Evolutionary conservation across 176 grass and related monocot genomes (phyloP).

Genomic region (Musa beccarii): DNA sequence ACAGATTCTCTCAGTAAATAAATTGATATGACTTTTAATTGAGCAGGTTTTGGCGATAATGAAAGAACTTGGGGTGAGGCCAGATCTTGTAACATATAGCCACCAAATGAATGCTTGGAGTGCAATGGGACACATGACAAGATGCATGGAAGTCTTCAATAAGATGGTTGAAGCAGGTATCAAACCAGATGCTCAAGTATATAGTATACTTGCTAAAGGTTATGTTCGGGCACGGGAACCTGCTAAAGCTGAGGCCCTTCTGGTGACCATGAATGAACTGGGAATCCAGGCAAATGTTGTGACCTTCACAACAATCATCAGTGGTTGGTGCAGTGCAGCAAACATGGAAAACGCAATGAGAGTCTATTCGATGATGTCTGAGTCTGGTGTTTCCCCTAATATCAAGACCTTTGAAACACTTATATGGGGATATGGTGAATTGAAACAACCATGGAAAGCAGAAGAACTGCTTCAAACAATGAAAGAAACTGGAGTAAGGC

Average conservation of each 20-base stretch:
- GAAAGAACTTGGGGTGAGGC: conserved; percentile 58
- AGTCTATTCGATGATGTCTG: conserved; percentile 60
- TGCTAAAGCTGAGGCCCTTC: conserved; percentile 67
- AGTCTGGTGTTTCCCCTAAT: conserved; percentile 62
- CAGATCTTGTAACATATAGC: conserved; percentile 89
- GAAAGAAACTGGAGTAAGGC: conserved; percentile 44
- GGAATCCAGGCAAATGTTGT: conserved; percentile 67
- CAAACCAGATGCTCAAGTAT: conserved; percentile 82
- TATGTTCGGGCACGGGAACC: conserved; percentile 62
- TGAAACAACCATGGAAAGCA: conserved; percentile 72
- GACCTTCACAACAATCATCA: conserved; percentile 83
- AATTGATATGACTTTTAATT: conserved; percentile 15
- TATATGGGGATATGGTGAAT: conserved; percentile 91
- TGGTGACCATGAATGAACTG: conserved; percentile 54
- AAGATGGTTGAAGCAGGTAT: conserved; percentile 66
- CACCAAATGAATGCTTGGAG: conserved; percentile 83
- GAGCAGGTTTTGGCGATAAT: conserved; percentile 66
- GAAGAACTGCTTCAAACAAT: conserved; percentile 70
- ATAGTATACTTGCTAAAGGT: conserved; percentile 89
- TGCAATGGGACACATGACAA: conserved; percentile 56
- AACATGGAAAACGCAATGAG: conserved; percentile 73
- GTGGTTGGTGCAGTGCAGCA: conserved; percentile 68
- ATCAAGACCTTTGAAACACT: conserved; percentile 90
- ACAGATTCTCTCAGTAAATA: not conserved
- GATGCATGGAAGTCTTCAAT: conserved; percentile 65